Evolutionary conservation across 2,329 filamentous ascomycete genomes (phyloP).

Genomic region (Fusarium sarcochroum): DNA sequence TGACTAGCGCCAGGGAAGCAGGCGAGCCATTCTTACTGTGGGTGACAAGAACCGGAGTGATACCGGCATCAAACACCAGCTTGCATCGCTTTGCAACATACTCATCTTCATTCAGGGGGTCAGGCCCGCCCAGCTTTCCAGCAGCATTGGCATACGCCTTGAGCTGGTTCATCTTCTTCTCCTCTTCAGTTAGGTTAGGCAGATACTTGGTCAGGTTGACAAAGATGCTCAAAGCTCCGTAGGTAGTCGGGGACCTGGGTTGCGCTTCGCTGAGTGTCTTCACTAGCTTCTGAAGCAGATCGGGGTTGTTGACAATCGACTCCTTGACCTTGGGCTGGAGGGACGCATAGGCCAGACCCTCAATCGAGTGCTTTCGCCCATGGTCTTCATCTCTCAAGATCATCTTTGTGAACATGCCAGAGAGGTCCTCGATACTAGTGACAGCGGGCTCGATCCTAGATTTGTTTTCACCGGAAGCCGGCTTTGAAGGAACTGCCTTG

Average conservation of each 20-base stretch:
- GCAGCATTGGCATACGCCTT: slow-evolving; percentile 94
- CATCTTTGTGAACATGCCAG: slow-evolving; percentile 75
- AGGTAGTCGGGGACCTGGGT: slow-evolving; percentile 79
- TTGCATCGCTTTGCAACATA: slow-evolving; percentile 83
- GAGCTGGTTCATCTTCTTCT: slow-evolving; percentile 90
- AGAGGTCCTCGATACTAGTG: slow-evolving; percentile 76
- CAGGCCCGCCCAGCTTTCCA: slow-evolving; percentile 72
- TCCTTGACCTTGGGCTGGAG: slow-evolving; percentile 90
- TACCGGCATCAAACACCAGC: slow-evolving; percentile 81
- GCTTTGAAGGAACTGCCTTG: slow-evolving; percentile 68
- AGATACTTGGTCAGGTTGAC: slow-evolving; percentile 87
- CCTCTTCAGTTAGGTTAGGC: slow-evolving; percentile 85
- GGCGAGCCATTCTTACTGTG: slow-evolving; percentile 80
- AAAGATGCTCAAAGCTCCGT: slow-evolving; percentile 88
- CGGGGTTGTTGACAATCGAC: slow-evolving; percentile 76
- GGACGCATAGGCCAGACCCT: slow-evolving; percentile 93
- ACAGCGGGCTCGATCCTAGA: slow-evolving; percentile 66
- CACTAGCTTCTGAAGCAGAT: slow-evolving; percentile 79
- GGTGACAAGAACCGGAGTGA: slow-evolving; percentile 82
- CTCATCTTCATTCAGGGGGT: slow-evolving; percentile 81
- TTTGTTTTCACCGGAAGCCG: slow-evolving; percentile 57
- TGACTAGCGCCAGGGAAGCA: slow-evolving; percentile 78
- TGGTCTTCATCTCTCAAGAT: slow-evolving; percentile 71
- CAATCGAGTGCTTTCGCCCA: slow-evolving; percentile 79
- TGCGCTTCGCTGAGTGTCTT: slow-evolving; percentile 70